Evolutionary conservation across 306 rosid genomes (phyloP).

Genomic region (Amphicarpaea edgeworthii): DNA sequence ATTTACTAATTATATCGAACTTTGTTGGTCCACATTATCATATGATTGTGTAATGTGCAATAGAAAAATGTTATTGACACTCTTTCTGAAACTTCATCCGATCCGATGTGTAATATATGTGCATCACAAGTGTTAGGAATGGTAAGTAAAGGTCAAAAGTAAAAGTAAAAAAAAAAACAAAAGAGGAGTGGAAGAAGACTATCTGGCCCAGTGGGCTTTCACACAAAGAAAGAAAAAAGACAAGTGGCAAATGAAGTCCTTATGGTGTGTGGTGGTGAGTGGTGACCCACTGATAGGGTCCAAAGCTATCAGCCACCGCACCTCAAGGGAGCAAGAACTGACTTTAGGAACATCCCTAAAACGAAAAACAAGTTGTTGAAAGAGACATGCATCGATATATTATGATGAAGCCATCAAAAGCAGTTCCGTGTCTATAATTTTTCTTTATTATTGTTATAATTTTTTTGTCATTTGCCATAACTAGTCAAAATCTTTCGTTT

Average conservation of each 20-base stretch:
- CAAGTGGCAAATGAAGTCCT: slow-evolving; percentile 39
- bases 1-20: too few relatives aligned
- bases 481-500: slow-evolving; percentile 49
- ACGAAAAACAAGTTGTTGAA: slow-evolving; percentile 42
- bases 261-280: background rate
- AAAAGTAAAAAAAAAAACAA: background rate
- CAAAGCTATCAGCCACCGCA: slow-evolving; percentile 19
- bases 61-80: too few relatives aligned
- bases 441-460: background rate
- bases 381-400: slow-evolving; percentile 41
- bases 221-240: slow-evolving; percentile 3
- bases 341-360: slow-evolving; percentile 52
- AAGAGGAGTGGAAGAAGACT: background rate
- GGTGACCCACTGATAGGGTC: slow-evolving; percentile 44
- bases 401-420: slow-evolving; percentile 47
- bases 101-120: background rate
- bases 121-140: background rate
- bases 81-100: too few relatives aligned
- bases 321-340: slow-evolving; percentile 40
- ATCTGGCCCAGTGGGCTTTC: slow-evolving; percentile 46
- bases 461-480: slow-evolving; percentile 41
- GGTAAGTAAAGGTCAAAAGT: background rate
- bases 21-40: too few relatives aligned
- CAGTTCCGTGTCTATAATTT: slow-evolving; percentile 60
- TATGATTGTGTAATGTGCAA: too few relatives aligned